Conservation (phyloP, 495 filamentous ascomycete genomes). For the Penicillium egyptiacum region DNA sequence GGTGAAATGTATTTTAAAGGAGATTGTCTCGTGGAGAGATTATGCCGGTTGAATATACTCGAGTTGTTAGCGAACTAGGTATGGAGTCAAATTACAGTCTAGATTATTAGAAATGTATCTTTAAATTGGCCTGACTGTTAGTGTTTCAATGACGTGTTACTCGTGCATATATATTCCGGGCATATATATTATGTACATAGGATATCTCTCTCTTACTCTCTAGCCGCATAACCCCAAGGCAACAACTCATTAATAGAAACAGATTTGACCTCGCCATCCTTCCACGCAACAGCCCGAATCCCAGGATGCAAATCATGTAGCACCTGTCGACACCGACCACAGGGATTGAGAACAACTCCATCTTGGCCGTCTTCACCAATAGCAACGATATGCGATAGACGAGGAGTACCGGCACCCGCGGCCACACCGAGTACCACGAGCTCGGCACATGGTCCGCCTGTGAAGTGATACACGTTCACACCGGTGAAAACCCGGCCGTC, state of each 20-base stretch:
- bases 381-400: constrained; percentile 25
- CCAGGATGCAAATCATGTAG: constrained; percentile 30
- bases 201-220: not conserved
- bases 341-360: constrained; percentile 29
- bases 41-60: constrained; percentile 39
- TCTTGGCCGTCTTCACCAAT: constrained; percentile 22
- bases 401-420: constrained; percentile 21
- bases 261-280: constrained; percentile 17
- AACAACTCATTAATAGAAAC: constrained; percentile 4
- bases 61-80: not conserved
- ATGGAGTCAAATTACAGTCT: not conserved
- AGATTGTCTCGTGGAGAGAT: constrained; percentile 51
- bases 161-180: not conserved
- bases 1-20: not conserved
- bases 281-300: constrained; percentile 25
- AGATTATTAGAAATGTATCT: not conserved
- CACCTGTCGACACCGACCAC: constrained; percentile 34
- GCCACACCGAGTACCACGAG: constrained; percentile 31
- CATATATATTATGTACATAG: not conserved
- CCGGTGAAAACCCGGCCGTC: constrained; percentile 27
- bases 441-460: constrained; percentile 34
- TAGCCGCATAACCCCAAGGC: not conserved
- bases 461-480: constrained; percentile 34
- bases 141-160: not conserved
- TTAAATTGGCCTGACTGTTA: not conserved